Evolutionary conservation across 495 filamentous ascomycete genomes (phyloP), one percentile per base, ranked within the genome.

Genomic region (Aspergillus cristatus): DNA sequence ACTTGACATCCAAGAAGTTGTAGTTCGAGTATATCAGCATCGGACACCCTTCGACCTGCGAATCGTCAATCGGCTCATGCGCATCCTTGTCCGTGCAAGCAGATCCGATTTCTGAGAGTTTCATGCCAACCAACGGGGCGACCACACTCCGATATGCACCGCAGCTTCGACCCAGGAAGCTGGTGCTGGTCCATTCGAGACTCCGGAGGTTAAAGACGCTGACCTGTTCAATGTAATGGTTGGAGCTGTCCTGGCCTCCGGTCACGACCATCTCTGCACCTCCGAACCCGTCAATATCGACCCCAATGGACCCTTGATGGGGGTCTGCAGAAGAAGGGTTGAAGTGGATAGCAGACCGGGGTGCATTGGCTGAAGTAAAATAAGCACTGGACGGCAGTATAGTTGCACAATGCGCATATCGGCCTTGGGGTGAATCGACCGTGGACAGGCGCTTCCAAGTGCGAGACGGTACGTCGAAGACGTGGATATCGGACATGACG

Each of bases 1-100:
- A 61, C 51, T 95, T 97, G 43, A 97, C 91, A 44, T 97, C 88
- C 26, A 97, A 57, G 55, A 98, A 98, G 58, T 98, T 97, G 57
- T 97, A 98, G 52, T 98, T 98, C 28, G 91, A 97, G 57, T 98
- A 98, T 20, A 98, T 93, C 36, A 98, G 71, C 86, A 96, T 94
- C 3, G 87, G 85, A 11, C 80, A 82, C 3, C 80, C 72, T 24
- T 83, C 75, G 11, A 45, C 66, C 60, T 42, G 68, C 14, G 62
- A 50, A 3, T 65, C 55, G 16, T 59, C 58, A 13, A 44, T 48
- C 12, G 58, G 50, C 33, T 70, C 65, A 17, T 62, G 50, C 2
- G 54, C 38, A 7, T 65, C 64, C 14, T 50, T 46, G 18, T 63
- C 53, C 14, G 61, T 61, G 6, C 65, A 57, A 12, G 54, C 47